phyloP scores from a whole-genome alignment of 495 filamentous ascomycete species.

The Polyplosphaeria fusca region DNA sequence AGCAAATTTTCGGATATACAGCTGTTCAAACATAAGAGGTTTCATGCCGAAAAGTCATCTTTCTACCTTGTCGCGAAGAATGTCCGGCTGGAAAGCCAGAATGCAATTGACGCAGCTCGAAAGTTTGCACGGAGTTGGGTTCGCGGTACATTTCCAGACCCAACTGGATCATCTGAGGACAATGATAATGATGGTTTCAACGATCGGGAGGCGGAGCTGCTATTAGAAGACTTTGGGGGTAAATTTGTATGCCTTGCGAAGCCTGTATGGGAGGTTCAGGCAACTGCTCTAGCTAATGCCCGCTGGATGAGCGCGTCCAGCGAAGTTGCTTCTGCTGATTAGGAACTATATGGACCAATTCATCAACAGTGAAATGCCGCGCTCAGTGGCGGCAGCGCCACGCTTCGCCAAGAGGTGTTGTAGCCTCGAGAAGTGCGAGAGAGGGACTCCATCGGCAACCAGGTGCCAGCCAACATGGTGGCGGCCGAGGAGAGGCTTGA shows the following conservation, averaged over 20 bases:
- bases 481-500: constrained; percentile 20
- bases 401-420: no score
- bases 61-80: constrained; percentile 57
- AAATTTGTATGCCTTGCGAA: background rate
- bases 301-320: no score
- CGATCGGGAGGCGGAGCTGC: background rate
- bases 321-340: no score
- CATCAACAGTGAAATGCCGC: no score
- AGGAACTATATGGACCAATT: no score
- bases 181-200: background rate
- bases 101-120: background rate
- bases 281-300: constrained; percentile 4
- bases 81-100: constrained; percentile 37
- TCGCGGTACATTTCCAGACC: background rate
- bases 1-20: constrained; percentile 45
- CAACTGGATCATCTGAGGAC: background rate
- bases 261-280: background rate
- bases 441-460: constrained; percentile 13
- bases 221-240: background rate
- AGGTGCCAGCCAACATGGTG: constrained; percentile 13
- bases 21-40: constrained; percentile 49
- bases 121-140: background rate
- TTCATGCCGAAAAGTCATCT: constrained; percentile 48
- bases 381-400: no score
- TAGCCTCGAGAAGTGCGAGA: constrained; percentile 11